These are phyloP conservation scores for Hibiscus tridactylites DNA, from an alignment of 345 rosid genomes.

Conservation along the genomic window DNA sequence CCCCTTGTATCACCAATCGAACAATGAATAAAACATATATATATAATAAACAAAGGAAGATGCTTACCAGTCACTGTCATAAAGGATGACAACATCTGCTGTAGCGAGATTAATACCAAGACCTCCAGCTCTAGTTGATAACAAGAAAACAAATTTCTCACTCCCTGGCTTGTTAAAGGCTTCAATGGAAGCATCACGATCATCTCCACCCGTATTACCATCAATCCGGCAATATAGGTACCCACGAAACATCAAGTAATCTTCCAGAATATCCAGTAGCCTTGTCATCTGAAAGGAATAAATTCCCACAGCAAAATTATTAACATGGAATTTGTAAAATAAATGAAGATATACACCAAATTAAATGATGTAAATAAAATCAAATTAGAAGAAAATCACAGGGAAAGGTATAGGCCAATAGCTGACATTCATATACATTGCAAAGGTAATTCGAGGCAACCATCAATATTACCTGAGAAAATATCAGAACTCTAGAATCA, in stretches of 20 bases:
- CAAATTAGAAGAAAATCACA: neutral
- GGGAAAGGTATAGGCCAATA: neutral
- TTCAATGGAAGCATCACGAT: conserved; percentile 97
- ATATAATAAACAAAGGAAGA: conserved; percentile 1
- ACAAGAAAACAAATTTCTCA: conserved; percentile 89
- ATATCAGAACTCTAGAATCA: conserved; percentile 94
- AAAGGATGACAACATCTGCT: conserved; percentile 97
- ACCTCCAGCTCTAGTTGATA: conserved; percentile 99
- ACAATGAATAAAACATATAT: conserved; percentile 5
- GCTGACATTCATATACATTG: neutral
- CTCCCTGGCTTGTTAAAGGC: conserved; percentile 94
- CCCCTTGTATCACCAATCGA: conserved; percentile 15
- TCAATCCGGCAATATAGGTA: too few species aligned
- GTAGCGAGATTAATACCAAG: conserved; percentile 99
- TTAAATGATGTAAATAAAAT: neutral
- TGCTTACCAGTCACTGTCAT: conserved; percentile 95
- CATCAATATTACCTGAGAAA: conserved; percentile 65
- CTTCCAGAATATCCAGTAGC: neutral
- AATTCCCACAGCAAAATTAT: neutral
- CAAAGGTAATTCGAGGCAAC: neutral
- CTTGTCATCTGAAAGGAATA: conserved; percentile 77
- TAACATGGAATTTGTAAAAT: neutral
- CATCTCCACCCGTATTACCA: conserved; percentile 85
- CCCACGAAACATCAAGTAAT: too few species aligned
- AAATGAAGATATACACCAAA: neutral